Conservation (phyloP, 176 grass and related monocot genomes). For the Triticum aestivum region IWGSC_CS_RefSeq_v2.1 NC_057801.1:265016620-265017119, state of each 20-base stretch:
- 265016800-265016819: slow-evolving; percentile 78
- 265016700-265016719: neutral
- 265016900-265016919: slow-evolving; percentile 69
- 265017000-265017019: slow-evolving; percentile 96
- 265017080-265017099: neutral
- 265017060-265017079: neutral
- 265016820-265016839: slow-evolving; percentile 82
- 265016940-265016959: slow-evolving; percentile 81
- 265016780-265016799: slow-evolving; percentile 20
- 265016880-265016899: slow-evolving; percentile 64
- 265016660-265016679: neutral
- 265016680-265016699: no score
- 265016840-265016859: slow-evolving; percentile 51
- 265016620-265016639: neutral
- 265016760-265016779: neutral
- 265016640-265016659: neutral
- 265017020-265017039: slow-evolving; percentile 89
- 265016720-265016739: neutral
- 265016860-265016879: slow-evolving; percentile 82
- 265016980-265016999: slow-evolving; percentile 96
- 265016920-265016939: slow-evolving; percentile 72
- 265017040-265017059: slow-evolving; percentile 55
- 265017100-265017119: neutral
- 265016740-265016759: neutral
- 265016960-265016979: slow-evolving; percentile 85